These are phyloP conservation scores for Colletotrichum noveboracense DNA, from an alignment of 2,329 filamentous ascomycete species.

Conservation along the genomic window DNA sequence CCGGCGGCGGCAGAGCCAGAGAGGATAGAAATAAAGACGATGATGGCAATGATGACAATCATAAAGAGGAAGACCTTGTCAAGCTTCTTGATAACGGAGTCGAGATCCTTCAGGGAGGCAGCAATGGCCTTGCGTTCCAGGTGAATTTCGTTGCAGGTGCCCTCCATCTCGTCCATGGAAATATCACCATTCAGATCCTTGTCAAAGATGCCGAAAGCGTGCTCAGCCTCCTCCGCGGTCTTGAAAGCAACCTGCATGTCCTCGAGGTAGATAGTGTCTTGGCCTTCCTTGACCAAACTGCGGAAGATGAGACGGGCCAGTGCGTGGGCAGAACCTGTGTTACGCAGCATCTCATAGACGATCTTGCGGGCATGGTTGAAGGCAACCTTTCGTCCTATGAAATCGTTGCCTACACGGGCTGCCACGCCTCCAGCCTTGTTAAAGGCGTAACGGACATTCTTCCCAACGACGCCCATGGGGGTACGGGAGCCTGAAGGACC, in stretches of 20 bases:
- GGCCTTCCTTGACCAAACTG: slow-evolving; percentile 77
- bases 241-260: slow-evolving; percentile 82
- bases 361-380: slow-evolving; percentile 86
- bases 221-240: slow-evolving; percentile 84
- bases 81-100: slow-evolving; percentile 90
- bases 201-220: slow-evolving; percentile 91
- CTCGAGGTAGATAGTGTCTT: slow-evolving; percentile 77
- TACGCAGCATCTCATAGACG: slow-evolving; percentile 77
- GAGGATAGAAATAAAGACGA: slow-evolving; percentile 89
- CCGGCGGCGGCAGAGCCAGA: slow-evolving; percentile 90
- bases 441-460: slow-evolving; percentile 76
- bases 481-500: slow-evolving; percentile 70
- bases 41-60: slow-evolving; percentile 77
- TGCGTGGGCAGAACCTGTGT: slow-evolving; percentile 77
- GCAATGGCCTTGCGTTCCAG: slow-evolving; percentile 95
- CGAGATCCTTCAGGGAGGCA: slow-evolving; percentile 91
- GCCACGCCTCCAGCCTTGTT: slow-evolving; percentile 86
- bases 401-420: slow-evolving; percentile 86
- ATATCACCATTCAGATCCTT: slow-evolving; percentile 97
- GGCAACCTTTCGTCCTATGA: slow-evolving; percentile 77
- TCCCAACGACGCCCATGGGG: slow-evolving; percentile 74
- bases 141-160: slow-evolving; percentile 92
- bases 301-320: slow-evolving; percentile 88
- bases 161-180: slow-evolving; percentile 91
- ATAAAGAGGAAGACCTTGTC: slow-evolving; percentile 90